Evolutionary conservation across 805 yeast species (phyloP), one percentile per base, ranked within the genome.

Genomic region (Candida ortonii): DNA sequence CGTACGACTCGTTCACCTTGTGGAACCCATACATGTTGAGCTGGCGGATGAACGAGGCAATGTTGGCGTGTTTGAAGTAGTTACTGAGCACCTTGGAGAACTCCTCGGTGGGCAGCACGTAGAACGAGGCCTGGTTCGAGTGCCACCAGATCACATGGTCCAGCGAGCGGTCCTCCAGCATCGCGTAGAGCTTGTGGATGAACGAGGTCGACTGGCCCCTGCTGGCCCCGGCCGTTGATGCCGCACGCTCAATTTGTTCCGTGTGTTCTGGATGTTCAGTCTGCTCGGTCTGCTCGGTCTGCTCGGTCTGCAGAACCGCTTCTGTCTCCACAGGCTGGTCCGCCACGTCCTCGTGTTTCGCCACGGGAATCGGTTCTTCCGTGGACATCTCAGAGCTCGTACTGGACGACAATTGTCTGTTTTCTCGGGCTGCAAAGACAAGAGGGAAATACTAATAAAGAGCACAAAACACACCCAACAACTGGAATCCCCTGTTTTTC

Each of bases 141-240:
- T 75, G 68, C 97, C 97, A 90, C 79, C 90, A 80, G 16, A 90
- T 90, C 23, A 90, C 68, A 53, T 83, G 93, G 37, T 73, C 64
- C 21, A 90, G 64, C 18, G 73, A 61, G 3, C 67, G 65, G 54
- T 90, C 96, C 49, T 89, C 95, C 30, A 90, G 71, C 94, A 90
- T 90, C 44, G 82, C 78, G 67, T 85, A 89, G 16, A 90, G 72
- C 56, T 90, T 90, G 61, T 89, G 96, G 40, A 89, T 84, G 63
- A 90, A 90, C 0, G 62, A 56, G 6, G 59, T 34, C 52, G 71
- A 29, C 63, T 65, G 50, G 5, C 37, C 42, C 25, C 42, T 42
- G 19, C 31, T 36, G n/a, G n/a, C n/a, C n/a, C n/a, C n/a, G n/a
- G n/a, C n/a, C n/a, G n/a, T n/a, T n/a, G n/a, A n/a, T n/a, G n/a